Evolutionary conservation across 345 rosid species (phyloP).

Genomic region (Bruguiera gymnorhiza): DNA sequence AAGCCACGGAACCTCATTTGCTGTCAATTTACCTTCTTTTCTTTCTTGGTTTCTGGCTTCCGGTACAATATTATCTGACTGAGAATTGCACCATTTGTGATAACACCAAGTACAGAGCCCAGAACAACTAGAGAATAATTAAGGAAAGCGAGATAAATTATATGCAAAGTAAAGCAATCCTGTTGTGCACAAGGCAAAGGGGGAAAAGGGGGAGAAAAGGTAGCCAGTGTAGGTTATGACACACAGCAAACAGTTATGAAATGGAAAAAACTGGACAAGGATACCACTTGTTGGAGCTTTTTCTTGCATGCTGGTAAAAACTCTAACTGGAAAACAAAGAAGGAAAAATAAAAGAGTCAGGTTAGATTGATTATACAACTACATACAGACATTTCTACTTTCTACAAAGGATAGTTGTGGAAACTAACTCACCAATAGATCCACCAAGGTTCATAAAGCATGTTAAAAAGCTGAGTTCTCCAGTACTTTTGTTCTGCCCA

Average conservation of each 20-base stretch:
- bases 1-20: constrained; percentile 5
- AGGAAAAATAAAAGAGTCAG: not conserved
- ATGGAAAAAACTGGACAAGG: constrained; percentile 30
- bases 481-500: constrained; percentile 78
- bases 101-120: constrained; percentile 38
- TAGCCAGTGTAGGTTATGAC: not conserved
- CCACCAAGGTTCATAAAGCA: constrained; percentile 74
- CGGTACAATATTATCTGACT: constrained; percentile 37
- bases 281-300: constrained; percentile 86
- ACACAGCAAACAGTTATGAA: not conserved
- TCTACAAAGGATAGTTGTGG: not conserved
- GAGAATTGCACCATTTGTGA: constrained; percentile 38
- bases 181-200: not conserved
- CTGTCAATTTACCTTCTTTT: constrained; percentile 32
- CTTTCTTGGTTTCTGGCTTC: constrained; percentile 26
- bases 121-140: constrained; percentile 46
- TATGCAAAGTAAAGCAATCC: not conserved
- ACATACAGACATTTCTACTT: not conserved
- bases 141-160: constrained; percentile 25
- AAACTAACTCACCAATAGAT: constrained; percentile 57
- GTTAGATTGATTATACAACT: not conserved
- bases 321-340: constrained; percentile 56
- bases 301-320: constrained; percentile 91
- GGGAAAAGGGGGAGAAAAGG: not conserved
- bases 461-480: constrained; percentile 93